These are phyloP conservation scores for Hyaloscypha finlandica DNA, from an alignment of 495 filamentous ascomycete genomes.

Conservation along the genomic window DNA sequence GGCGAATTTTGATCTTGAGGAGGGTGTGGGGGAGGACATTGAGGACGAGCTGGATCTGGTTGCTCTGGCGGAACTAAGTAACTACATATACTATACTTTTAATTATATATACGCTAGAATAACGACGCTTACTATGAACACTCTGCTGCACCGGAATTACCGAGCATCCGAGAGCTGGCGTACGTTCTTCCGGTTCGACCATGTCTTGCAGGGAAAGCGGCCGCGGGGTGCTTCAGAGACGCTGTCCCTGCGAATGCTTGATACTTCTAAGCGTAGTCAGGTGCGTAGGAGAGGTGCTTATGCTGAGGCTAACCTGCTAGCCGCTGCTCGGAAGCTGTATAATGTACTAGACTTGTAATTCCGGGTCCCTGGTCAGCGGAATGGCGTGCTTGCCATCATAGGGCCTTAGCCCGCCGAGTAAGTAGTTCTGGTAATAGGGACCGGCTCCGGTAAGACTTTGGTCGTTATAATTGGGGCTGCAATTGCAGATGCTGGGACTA, in stretches of 20 bases:
- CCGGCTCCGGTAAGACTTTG: slow-evolving; percentile 8
- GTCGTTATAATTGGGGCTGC: slow-evolving; percentile 1
- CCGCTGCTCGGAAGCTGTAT: slow-evolving; percentile 9
- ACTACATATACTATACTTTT: too few species aligned
- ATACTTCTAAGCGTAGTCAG: slow-evolving; percentile 9
- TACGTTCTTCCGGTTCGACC: slow-evolving; percentile 18
- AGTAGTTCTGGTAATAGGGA: slow-evolving; percentile 12
- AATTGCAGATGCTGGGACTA: slow-evolving; percentile 4
- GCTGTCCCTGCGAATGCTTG: not conserved
- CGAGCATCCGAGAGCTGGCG: slow-evolving; percentile 8
- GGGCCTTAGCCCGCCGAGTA: slow-evolving; percentile 15
- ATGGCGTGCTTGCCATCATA: slow-evolving; percentile 16
- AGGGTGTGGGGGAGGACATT: too few species aligned
- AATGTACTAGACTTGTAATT: slow-evolving; percentile 8
- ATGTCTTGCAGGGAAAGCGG: slow-evolving; percentile 9
- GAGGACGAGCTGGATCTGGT: too few species aligned
- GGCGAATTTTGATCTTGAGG: too few species aligned
- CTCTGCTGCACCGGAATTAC: too few species aligned
- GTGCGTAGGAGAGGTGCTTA: slow-evolving; percentile 4
- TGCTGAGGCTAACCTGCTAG: slow-evolving; percentile 11
- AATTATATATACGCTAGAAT: too few species aligned
- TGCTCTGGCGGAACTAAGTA: too few species aligned
- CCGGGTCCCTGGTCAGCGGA: slow-evolving; percentile 7
- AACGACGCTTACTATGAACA: too few species aligned
- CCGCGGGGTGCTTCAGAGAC: slow-evolving; percentile 6